A percentile compares a stretch with the other conserved stretches of the same genome.
Evolutionary conservation across 257 asterid species (phyloP).

Genomic region (Ajuga chamaepitys): DNA sequence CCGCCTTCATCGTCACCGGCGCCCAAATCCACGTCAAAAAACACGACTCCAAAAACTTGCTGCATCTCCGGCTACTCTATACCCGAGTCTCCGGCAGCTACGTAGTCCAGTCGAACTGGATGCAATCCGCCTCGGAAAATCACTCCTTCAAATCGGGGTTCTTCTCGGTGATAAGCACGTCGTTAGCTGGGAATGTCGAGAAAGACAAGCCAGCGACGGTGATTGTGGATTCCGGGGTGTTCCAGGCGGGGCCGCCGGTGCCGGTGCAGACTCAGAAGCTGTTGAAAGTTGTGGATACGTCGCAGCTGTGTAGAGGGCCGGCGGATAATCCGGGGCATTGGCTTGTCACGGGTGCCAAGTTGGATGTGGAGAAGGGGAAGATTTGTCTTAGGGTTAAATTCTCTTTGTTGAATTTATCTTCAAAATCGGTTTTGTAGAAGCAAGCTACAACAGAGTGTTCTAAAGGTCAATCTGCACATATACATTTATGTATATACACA

Average conservation of each 20-base stretch:
- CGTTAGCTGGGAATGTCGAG: conserved; percentile 26
- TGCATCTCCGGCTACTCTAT: conserved; percentile 59
- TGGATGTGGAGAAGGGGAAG: conserved; percentile 73
- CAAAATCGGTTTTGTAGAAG: no score
- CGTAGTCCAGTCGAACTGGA: conserved; percentile 62
- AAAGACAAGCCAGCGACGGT: conserved; percentile 37
- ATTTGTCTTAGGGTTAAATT: conserved; percentile 69
- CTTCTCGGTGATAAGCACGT: conserved; percentile 53
- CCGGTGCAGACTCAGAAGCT: conserved; percentile 43
- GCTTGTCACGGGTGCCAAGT: conserved; percentile 79
- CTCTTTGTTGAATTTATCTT: conserved; percentile 52
- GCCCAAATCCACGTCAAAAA: conserved; percentile 62
- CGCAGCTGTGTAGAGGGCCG: conserved; percentile 70
- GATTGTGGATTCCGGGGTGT: conserved; percentile 69
- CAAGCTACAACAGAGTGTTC: no score
- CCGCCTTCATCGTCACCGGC: conserved; percentile 73
- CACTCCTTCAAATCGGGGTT: conserved; percentile 40
- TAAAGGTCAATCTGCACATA: background rate
- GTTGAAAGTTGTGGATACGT: conserved; percentile 58
- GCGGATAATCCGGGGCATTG: conserved; percentile 87
- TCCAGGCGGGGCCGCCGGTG: conserved; percentile 71
- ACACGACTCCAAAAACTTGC: conserved; percentile 28
- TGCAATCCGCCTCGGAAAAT: conserved; percentile 39
- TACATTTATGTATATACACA: no score
- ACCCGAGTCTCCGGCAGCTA: conserved; percentile 34